A percentile compares a stretch with the other conserved stretches of the same genome.
Conservation (phyloP, 768 basidiomycete genomes). For the Kwoniella sp. region DNA sequence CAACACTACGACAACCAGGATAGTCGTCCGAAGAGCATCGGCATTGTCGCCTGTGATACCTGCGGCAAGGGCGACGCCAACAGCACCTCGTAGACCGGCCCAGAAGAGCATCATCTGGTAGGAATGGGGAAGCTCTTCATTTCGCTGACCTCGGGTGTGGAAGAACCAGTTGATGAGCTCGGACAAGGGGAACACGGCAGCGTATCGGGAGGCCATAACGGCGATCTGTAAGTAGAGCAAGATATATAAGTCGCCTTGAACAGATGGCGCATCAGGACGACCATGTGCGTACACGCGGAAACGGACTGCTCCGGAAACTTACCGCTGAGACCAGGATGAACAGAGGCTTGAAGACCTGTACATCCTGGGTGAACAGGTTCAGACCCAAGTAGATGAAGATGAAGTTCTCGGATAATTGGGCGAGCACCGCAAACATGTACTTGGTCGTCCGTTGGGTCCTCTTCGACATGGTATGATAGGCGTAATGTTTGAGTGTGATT, state of each 20-base stretch:
- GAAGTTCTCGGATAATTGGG: constrained; percentile 95
- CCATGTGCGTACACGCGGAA: neutral
- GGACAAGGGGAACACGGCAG: constrained; percentile 91
- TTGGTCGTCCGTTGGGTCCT: constrained; percentile 91
- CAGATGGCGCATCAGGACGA: neutral
- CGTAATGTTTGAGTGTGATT: constrained; percentile 98
- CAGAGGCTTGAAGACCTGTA: constrained; percentile 89
- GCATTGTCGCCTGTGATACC: constrained; percentile 95
- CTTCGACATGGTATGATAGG: constrained; percentile 98
- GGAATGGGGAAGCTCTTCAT: constrained; percentile 91
- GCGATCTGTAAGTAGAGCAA: constrained; percentile 61
- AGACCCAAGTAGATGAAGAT: constrained; percentile 99
- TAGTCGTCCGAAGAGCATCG: constrained; percentile 85
- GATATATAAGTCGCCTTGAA: neutral
- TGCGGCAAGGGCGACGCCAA: constrained; percentile 94
- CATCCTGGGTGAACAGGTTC: constrained; percentile 89
- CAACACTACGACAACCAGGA: constrained; percentile 91
- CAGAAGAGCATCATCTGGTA: constrained; percentile 99
- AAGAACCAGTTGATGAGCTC: constrained; percentile 93
- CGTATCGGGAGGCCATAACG: constrained; percentile 92
- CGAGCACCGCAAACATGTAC: constrained; percentile 92
- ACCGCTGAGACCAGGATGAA: constrained; percentile 88
- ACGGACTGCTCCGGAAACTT: too few species aligned
- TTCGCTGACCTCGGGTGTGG: constrained; percentile 78
- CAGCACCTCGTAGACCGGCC: constrained; percentile 94